Conservation (phyloP, 148 eudicot genomes). For the Rhododendron mucronatum region DNA sequence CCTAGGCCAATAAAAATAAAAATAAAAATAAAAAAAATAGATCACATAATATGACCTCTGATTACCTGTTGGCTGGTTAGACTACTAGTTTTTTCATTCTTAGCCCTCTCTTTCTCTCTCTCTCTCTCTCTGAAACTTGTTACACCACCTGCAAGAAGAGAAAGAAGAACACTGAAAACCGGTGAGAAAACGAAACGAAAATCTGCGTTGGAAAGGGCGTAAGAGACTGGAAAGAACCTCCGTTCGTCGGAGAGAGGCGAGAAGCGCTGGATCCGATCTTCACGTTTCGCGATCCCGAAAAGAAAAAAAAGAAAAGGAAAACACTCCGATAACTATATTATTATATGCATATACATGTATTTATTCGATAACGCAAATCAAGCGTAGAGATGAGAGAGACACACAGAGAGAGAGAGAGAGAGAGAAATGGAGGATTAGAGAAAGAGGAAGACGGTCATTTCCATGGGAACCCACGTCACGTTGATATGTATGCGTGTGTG, state of each 20-base stretch:
- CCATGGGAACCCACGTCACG: neutral
- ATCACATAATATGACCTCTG: neutral
- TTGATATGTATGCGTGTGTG: neutral
- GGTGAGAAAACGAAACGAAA: neutral
- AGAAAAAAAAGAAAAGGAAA: neutral
- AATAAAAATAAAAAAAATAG: too few species aligned
- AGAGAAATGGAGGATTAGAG: neutral
- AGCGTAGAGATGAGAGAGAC: neutral
- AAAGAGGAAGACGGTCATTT: neutral
- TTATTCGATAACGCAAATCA: neutral
- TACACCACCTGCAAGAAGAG: conserved; percentile 21
- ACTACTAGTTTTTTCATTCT: neutral
- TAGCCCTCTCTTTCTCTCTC: neutral
- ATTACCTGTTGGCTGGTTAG: neutral
- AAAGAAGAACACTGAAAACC: neutral
- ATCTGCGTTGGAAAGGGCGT: neutral
- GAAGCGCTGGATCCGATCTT: conserved; percentile 59
- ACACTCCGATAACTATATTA: neutral
- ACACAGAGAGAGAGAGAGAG: conserved; percentile 3
- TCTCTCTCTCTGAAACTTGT: neutral
- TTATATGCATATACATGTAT: neutral
- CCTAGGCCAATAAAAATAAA: neutral
- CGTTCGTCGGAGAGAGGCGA: neutral
- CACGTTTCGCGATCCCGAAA: conserved; percentile 40
- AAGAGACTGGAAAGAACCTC: conserved; percentile 5